phyloP scores from a whole-genome alignment of 768 basidiomycete genomes.

The Macrolepiota albuminosa region DNA sequence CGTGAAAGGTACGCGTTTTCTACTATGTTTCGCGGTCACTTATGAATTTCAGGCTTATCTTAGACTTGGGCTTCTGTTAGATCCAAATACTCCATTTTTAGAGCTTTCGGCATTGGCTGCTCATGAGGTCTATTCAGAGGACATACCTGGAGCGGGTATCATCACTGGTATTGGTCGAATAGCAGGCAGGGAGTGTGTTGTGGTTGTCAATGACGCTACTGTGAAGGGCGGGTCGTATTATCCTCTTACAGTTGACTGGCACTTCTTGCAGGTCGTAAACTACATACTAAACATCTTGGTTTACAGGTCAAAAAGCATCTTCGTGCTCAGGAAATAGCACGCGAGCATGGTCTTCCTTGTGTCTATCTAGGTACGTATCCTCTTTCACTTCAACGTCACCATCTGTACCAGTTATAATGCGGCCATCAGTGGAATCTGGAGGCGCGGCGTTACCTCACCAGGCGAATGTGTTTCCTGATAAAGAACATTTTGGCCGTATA shows the following conservation, averaged over 20 bases:
- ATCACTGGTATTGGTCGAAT: slow-evolving; percentile 84
- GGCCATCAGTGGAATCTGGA: slow-evolving; percentile 76
- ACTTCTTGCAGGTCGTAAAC: neutral
- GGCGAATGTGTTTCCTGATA: slow-evolving; percentile 93
- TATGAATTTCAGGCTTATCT: neutral
- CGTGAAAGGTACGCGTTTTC: slow-evolving; percentile 62
- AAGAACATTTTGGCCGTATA: slow-evolving; percentile 92
- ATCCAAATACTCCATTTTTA: slow-evolving; percentile 85
- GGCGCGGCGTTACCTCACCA: slow-evolving; percentile 92
- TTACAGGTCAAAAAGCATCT: slow-evolving; percentile 89
- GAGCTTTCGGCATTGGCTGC: slow-evolving; percentile 86
- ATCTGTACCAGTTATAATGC: neutral
- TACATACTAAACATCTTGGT: neutral
- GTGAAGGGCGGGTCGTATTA: slow-evolving; percentile 94
- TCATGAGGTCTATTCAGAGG: slow-evolving; percentile 78
- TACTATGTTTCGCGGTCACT: neutral
- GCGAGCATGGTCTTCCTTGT: slow-evolving; percentile 85
- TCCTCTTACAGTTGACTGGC: slow-evolving; percentile 62
- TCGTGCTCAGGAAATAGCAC: slow-evolving; percentile 91
- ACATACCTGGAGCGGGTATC: slow-evolving; percentile 84
- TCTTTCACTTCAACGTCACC: neutral
- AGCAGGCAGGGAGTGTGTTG: slow-evolving; percentile 76
- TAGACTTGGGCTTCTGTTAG: slow-evolving; percentile 71
- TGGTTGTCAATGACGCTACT: slow-evolving; percentile 93
- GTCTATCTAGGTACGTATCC: slow-evolving; percentile 76